phyloP scores from a whole-genome alignment of 345 rosid genomes.

The Syzygium oleosum region DNA sequence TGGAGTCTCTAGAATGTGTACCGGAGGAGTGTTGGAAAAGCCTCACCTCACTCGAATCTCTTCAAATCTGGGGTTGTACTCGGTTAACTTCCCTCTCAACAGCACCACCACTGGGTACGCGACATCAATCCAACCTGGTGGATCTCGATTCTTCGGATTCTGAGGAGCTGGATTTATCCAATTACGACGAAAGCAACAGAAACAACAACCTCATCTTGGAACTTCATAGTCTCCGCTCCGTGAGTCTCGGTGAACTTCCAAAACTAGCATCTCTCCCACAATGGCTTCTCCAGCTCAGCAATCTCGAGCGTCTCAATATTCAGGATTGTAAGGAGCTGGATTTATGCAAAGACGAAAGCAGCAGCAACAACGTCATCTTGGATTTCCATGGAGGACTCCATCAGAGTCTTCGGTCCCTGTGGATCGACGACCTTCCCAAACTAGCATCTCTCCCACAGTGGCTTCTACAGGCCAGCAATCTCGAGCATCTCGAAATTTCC shows the following conservation, averaged over 20 bases:
- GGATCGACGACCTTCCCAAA: background rate
- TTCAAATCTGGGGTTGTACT: rapidly evolving
- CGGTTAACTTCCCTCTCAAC: background rate
- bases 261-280: too few species aligned
- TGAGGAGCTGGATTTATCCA: background rate
- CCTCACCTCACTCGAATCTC: background rate
- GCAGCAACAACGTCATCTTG: background rate
- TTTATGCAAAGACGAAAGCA: background rate
- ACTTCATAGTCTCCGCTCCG: too few species aligned
- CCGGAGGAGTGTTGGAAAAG: background rate
- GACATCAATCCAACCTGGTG: background rate
- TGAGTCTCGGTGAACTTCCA: background rate
- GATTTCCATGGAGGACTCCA: background rate
- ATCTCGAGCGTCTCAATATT: too few species aligned
- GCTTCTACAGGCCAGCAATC: background rate
- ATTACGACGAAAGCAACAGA: too few species aligned
- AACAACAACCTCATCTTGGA: too few species aligned
- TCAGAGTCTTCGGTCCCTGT: background rate
- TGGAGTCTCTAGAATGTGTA: background rate
- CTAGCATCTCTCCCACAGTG: background rate
- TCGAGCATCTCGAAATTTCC: background rate
- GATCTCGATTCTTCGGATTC: background rate
- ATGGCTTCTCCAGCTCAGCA: too few species aligned
- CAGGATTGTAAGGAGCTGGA: too few species aligned
- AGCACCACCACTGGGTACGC: background rate